Base-by-base conservation (phyloP, 2,329 filamentous ascomycete species). In the Curvularia eragrostidis region DNA sequence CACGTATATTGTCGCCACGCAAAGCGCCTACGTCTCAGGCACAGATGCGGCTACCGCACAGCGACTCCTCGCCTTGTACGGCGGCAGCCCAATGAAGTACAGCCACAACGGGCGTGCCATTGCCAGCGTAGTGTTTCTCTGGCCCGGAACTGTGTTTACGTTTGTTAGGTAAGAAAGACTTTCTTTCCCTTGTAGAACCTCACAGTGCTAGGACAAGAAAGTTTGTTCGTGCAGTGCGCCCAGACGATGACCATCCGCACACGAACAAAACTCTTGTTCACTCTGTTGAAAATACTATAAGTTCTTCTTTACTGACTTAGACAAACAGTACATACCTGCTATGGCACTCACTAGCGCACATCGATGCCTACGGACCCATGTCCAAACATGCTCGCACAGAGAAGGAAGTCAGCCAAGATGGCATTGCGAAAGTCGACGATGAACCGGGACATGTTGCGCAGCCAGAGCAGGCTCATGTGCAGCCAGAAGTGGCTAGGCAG, bases 41-140 rank as follows among this genome's bases (percentile, higher is more conserved):
- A 71, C 79, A 32, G 68, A 67, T 54, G 61, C 59, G 2, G 66
- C 58, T 10, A 71, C 68, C 3, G 73, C 76, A 2, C 61, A 67
- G 56, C 50, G 70, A 59, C 63, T 77, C 64, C 60, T 80, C 67
- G 62, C 72, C 63, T 54, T 75, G 69, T 69, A 78, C 64, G 73
- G 76, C 44, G 67, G 68, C 1, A 75, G 70, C 59, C 77, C 78
- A 8, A 54, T 81, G 39, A 68, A 68, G 34, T 86, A 86, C 63
- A 72, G 78, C 19, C 69, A 82, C 18, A 85, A 85, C 55, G 78
- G 78, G 1, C 74, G 82, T 9, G 82, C 80, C 8, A 68, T 86
- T 52, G 82, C 82, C 1, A 80, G 81, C 38, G 78, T 82, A 3
- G 82, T 85, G 0, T 80, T 86, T 21, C 64, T 82, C 15, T 87